Evolutionary conservation across 2,329 filamentous ascomycete species (phyloP).

Genomic region (Ploettnerulaceae sp.): DNA sequence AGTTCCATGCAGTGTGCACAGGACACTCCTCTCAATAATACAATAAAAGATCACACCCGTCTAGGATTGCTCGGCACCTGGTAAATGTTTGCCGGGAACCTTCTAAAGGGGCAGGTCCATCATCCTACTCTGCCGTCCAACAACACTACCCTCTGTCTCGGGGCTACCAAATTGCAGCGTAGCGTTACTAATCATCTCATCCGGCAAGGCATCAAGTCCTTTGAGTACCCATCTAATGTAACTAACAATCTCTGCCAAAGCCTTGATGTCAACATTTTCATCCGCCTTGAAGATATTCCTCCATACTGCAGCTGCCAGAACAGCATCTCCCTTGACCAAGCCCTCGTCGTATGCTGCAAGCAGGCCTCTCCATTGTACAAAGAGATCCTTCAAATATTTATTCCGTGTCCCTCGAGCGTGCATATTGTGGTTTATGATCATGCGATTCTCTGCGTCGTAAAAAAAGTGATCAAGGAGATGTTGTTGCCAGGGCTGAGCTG

Average conservation of each 20-base stretch:
- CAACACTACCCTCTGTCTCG: constrained; percentile 35
- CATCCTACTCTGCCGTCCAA: constrained; percentile 37
- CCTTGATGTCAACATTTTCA: constrained; percentile 55
- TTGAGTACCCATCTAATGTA: constrained; percentile 57
- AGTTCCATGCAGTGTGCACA: not conserved
- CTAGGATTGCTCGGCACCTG: constrained; percentile 20
- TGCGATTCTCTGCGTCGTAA: constrained; percentile 78
- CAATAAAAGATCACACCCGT: not conserved
- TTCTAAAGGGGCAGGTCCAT: constrained; percentile 35
- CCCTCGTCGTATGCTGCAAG: constrained; percentile 83
- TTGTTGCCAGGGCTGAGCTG: constrained; percentile 72
- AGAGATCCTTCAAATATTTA: constrained; percentile 78
- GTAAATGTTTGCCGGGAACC: constrained; percentile 29
- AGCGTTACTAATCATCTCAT: constrained; percentile 46
- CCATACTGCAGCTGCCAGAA: constrained; percentile 81
- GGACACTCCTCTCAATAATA: not conserved
- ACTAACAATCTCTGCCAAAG: constrained; percentile 56
- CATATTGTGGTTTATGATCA: constrained; percentile 75
- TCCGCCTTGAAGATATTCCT: constrained; percentile 82
- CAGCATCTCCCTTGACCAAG: constrained; percentile 68
- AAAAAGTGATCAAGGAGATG: constrained; percentile 95
- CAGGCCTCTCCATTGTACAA: constrained; percentile 85
- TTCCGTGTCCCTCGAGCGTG: constrained; percentile 54
- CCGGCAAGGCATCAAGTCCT: constrained; percentile 47
- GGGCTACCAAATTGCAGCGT: constrained; percentile 47